Base-by-base conservation (phyloP, 768 basidiomycete species). In the Pleurotus pulmonarius region DNA sequence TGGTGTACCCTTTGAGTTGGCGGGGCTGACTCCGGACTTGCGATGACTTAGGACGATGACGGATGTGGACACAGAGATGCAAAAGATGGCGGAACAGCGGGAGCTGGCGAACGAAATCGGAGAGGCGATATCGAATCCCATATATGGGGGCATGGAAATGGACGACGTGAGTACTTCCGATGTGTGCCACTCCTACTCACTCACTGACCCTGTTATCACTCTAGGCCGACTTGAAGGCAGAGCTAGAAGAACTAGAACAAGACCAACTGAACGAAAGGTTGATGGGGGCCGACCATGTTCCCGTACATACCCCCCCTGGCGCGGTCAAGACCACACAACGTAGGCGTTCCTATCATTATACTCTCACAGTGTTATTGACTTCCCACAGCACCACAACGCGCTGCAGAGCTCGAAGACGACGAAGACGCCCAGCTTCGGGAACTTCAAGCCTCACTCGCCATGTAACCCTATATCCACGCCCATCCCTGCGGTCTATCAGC, bases 101-200 rank as follows among this genome's bases (percentile, higher is more conserved):
- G 92, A 93, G 52, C 77, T 96, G 60, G 93, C 94, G 53, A 88
- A 88, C 66, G 97, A 99, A 77, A 90, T 98, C 60, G 88, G 89
- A 53, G 89, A 92, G 11, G 83, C 88, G 52, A 92, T 98, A 65
- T 88, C 92, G 45, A 85, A 83, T 64, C 89, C 90, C 22, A 64
- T 78, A 26, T 77, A 78, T 54, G 74, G 76, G 48, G 82, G 82
- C 37, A 68, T 81, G 59, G 74, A 78, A 29, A 57, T 83, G 46
- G 93, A 95, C 70, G 92, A 94, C 66, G 94, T 91, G 64, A 61
- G 79, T 70, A 18, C 8, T 58, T 11, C 25, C 25, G 9, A 47
- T 44, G 26, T 29, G 25, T 59, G 20, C 47, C 47, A 24, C 41
- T 58, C 11, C 13, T 55, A 52, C 52, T 24, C 13, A n/a, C 49